Percentiles rank a stretch among this genome's conserved stretches.
Evolutionary conservation across 495 filamentous ascomycete species (phyloP).

Genomic region (Aspergillus diversus): DNA sequence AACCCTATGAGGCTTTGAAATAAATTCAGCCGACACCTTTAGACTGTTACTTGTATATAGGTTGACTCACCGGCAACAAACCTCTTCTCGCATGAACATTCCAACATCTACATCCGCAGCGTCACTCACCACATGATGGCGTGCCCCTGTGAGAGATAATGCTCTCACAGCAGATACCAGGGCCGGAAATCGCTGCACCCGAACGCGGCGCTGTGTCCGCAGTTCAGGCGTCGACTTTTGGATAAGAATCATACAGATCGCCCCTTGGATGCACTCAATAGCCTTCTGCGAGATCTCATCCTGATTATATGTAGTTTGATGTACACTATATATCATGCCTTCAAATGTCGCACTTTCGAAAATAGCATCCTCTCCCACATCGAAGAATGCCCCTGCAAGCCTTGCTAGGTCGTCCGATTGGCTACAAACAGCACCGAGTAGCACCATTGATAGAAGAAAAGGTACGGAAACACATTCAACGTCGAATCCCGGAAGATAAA

Average conservation of each 20-base stretch:
- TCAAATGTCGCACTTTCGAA: background rate
- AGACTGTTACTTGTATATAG: no score
- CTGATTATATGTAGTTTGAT: background rate
- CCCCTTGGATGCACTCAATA: background rate
- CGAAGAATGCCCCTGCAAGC: background rate
- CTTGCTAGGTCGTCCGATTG: background rate
- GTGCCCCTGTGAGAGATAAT: background rate
- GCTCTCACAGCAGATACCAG: background rate
- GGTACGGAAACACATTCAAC: background rate
- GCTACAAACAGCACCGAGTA: background rate
- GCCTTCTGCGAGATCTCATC: background rate
- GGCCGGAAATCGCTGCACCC: background rate
- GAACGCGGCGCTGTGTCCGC: background rate
- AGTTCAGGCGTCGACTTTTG: background rate
- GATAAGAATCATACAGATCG: background rate
- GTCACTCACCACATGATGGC: no score
- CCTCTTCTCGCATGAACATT: background rate
- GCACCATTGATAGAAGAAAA: background rate
- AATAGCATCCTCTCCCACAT: background rate
- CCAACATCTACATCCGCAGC: background rate
- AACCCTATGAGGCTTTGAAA: background rate
- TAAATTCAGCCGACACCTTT: no score
- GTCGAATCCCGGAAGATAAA: background rate
- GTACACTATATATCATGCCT: background rate
- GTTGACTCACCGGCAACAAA: background rate